A percentile compares a stretch with the other conserved stretches of the same genome.
phyloP scores from a whole-genome alignment of 139 green algal species.

The Chlamydomonas sp. region DNA sequence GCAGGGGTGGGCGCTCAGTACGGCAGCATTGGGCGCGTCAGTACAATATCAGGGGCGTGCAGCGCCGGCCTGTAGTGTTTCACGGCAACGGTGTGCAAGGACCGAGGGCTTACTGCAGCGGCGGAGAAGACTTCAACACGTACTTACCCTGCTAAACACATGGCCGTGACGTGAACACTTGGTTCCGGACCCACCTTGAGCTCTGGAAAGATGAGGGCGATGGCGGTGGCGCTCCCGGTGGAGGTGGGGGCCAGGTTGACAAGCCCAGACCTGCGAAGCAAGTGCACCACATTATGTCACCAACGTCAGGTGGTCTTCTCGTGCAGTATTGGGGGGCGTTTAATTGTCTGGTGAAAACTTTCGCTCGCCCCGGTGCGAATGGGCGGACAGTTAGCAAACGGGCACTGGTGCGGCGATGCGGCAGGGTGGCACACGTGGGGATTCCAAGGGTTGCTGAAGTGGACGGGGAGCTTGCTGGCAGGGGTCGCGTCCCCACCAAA shows the following conservation, averaged over 20 bases:
- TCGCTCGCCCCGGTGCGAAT: too few relatives aligned
- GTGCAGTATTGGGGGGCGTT: too few relatives aligned
- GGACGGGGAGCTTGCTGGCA: neutral
- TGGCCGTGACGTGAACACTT: neutral
- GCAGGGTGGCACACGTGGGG: neutral
- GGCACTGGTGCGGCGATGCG: too few relatives aligned
- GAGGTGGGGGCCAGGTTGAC: conserved; percentile 88
- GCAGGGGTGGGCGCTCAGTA: too few relatives aligned
- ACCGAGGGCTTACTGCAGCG: too few relatives aligned
- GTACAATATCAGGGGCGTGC: neutral
- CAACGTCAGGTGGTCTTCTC: too few relatives aligned
- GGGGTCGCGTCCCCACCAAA: neutral
- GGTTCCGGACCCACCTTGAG: conserved; percentile 65
- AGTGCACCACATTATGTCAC: too few relatives aligned
- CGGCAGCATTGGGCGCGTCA: neutral
- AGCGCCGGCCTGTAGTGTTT: neutral
- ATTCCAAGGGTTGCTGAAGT: neutral
- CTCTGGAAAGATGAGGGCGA: conserved; percentile 90
- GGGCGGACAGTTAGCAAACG: too few relatives aligned
- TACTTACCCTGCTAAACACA: neutral
- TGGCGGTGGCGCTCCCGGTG: conserved; percentile 87
- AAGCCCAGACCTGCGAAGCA: conserved; percentile 66
- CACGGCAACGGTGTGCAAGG: too few relatives aligned
- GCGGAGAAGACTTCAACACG: too few relatives aligned
- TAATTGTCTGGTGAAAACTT: too few relatives aligned